Base-by-base conservation (phyloP, 257 asterid genomes). In the Nicotiana benthamiana region DNA sequence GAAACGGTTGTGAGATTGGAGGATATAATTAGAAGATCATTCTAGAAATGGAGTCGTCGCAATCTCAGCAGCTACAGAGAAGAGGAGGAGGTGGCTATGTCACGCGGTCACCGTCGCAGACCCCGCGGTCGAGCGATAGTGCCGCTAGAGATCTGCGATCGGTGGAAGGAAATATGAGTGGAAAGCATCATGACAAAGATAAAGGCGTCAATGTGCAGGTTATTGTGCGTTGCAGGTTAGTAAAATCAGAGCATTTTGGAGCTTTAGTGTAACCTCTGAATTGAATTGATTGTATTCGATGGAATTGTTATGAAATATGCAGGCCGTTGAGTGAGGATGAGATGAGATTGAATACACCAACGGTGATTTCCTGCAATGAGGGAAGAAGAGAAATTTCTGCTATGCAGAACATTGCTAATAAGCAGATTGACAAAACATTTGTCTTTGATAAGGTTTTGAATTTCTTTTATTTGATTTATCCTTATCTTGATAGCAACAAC, bases 131-230 rank as follows among this genome's bases (percentile, higher is more conserved):
- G 65, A 88, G 83, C 75, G 98, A 95, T 77, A 95, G 91, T 87
- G 82, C 80, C 2, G 87, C 64, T 53, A 88, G 98, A 87, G 98
- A 93, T 95, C 95, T 95, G 70, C 92, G 99, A 95, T 90, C 91
- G 36, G 97, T 90, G 60, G 97, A 95, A 59, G 98, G 98, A 30
- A 88, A 83, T 82, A 83, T 87, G 86, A 95, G 87, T 18, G 99
- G 96, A 9, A 93, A 85, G 89, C 92, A 88, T 48, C 6, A 51
- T 27, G 97, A 95, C 79, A 91, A 86, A 86, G 97, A 91, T 34
- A 91, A 92, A 89, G 99, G 99, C 15, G 99, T 95, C 9, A 93
- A 93, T 86, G 97, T 95, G n/a, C 98, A 93, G 87, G 99, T 95
- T 84, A 90, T 95, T 83, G 93, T 95, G 12, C 92, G 99, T 27